These are phyloP conservation scores for Hemisphaericaspora xylofermentans DNA, from an alignment of 1,139 yeast species.

Conservation along the genomic window DNA sequence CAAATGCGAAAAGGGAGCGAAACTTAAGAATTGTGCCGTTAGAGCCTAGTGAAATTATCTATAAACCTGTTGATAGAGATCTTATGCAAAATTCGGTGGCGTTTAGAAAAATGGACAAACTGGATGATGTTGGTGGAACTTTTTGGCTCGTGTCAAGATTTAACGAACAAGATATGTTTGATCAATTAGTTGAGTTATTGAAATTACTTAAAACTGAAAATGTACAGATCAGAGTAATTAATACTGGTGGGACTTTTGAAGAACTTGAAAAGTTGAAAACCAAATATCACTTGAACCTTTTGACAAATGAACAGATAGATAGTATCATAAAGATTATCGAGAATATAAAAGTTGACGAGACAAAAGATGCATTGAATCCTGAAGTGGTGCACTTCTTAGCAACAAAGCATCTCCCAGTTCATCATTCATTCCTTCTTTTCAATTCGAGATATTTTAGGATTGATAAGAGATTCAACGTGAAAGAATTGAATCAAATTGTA, in stretches of 20 bases:
- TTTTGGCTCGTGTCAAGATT: constrained; percentile 62
- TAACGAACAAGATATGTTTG: constrained; percentile 27
- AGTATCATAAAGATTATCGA: constrained; percentile 12
- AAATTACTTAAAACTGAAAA: constrained; percentile 30
- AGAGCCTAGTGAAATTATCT: constrained; percentile 33
- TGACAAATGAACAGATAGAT: constrained; percentile 19
- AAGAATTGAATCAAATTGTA: constrained; percentile 29
- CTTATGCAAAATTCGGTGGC: constrained; percentile 23
- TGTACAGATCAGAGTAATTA: constrained; percentile 37
- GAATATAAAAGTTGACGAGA: constrained; percentile 6
- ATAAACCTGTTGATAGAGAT: constrained; percentile 31
- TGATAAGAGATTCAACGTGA: constrained; percentile 17
- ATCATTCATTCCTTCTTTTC: constrained; percentile 35
- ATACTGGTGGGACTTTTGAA: constrained; percentile 21
- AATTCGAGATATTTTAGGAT: constrained; percentile 45
- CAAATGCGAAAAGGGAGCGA: constrained; percentile 32
- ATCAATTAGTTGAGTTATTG: constrained; percentile 42
- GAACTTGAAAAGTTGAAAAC: constrained; percentile 4
- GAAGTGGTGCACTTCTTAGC: constrained; percentile 14
- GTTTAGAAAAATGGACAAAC: constrained; percentile 17
- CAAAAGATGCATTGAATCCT: not conserved
- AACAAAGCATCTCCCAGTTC: constrained; percentile 30
- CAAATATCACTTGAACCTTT: constrained; percentile 11
- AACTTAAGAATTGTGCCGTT: constrained; percentile 36
- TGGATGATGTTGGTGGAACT: constrained; percentile 26